phyloP scores from a whole-genome alignment of 1,139 yeast species.

The Zygoascus sp. region DNA sequence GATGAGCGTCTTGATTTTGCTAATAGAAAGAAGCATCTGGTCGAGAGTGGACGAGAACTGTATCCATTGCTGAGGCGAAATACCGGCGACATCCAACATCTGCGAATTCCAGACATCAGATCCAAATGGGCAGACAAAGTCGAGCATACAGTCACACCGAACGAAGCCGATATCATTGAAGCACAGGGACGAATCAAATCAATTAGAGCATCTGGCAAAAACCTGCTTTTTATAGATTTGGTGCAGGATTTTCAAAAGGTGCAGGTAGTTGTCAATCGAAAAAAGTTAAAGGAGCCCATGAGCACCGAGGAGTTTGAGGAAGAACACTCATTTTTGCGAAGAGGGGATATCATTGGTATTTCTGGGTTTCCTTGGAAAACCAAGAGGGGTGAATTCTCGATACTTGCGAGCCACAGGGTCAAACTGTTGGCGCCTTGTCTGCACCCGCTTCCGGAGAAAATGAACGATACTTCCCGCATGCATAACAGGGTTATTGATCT shows the following conservation, averaged over 20 bases:
- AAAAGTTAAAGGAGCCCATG: slow-evolving; percentile 31
- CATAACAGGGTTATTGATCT: slow-evolving; percentile 72
- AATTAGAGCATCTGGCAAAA: slow-evolving; percentile 61
- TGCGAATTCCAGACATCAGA: slow-evolving; percentile 25
- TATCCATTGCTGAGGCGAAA: slow-evolving; percentile 25
- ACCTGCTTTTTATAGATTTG: slow-evolving; percentile 62
- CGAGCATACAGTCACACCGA: slow-evolving; percentile 15
- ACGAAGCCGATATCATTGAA: slow-evolving; percentile 18
- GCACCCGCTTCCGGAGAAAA: slow-evolving; percentile 59
- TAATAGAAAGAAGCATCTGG: slow-evolving; percentile 34
- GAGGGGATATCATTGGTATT: slow-evolving; percentile 68
- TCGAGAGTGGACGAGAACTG: slow-evolving; percentile 15
- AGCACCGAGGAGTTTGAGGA: slow-evolving; percentile 42
- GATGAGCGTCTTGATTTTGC: slow-evolving; percentile 42
- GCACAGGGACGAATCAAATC: slow-evolving; percentile 56
- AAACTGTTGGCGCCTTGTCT: slow-evolving; percentile 62
- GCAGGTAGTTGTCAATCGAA: slow-evolving; percentile 59
- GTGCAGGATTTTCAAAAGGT: slow-evolving; percentile 52
- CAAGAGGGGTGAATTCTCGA: slow-evolving; percentile 70
- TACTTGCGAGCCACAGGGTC: slow-evolving; percentile 52
- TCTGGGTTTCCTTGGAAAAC: slow-evolving; percentile 72
- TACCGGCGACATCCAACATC: slow-evolving; percentile 7
- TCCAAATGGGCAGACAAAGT: slow-evolving; percentile 19
- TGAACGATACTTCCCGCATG: slow-evolving; percentile 54
- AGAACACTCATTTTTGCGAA: slow-evolving; percentile 46